Conservation (phyloP, 768 basidiomycete genomes). For the Crucibulum laeve region DNA sequence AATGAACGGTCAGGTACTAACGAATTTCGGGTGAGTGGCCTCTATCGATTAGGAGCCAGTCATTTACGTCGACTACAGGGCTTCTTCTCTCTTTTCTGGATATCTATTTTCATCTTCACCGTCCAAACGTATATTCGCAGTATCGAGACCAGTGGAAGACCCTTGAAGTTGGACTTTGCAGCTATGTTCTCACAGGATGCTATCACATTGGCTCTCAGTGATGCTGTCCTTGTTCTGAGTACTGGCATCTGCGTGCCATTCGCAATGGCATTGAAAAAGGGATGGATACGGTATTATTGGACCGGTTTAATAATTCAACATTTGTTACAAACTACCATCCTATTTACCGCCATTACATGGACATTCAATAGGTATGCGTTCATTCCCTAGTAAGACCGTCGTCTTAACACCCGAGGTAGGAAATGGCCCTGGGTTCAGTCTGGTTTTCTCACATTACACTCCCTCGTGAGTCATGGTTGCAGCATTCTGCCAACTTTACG, state of each 20-base stretch:
- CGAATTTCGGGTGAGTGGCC: constrained; percentile 69
- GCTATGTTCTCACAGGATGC: constrained; percentile 86
- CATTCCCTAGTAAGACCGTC: not conserved
- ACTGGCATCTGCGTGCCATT: constrained; percentile 83
- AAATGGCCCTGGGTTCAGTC: constrained; percentile 99
- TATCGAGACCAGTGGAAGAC: constrained; percentile 73
- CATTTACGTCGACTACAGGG: constrained; percentile 42
- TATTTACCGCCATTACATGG: constrained; percentile 80
- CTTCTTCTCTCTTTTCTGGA: constrained; percentile 95
- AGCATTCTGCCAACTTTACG: not conserved
- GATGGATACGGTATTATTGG: constrained; percentile 82
- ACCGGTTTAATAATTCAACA: constrained; percentile 79
- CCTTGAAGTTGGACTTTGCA: constrained; percentile 78
- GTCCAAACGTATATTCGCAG: constrained; percentile 73
- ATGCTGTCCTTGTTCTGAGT: constrained; percentile 72
- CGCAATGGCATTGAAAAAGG: constrained; percentile 67
- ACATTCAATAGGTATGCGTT: constrained; percentile 72
- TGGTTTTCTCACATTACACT: constrained; percentile 84
- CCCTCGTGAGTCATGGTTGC: constrained; percentile 48
- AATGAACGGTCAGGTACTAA: constrained; percentile 74
- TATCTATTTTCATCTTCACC: constrained; percentile 79
- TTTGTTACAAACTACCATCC: constrained; percentile 63
- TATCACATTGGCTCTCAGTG: constrained; percentile 75
- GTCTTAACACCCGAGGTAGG: constrained; percentile 28
- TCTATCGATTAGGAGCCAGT: not conserved